Percentiles rank a stretch among this genome's conserved stretches.
Conservation (phyloP, 208 protist species). For the Zelonia costaricensis region DNA sequence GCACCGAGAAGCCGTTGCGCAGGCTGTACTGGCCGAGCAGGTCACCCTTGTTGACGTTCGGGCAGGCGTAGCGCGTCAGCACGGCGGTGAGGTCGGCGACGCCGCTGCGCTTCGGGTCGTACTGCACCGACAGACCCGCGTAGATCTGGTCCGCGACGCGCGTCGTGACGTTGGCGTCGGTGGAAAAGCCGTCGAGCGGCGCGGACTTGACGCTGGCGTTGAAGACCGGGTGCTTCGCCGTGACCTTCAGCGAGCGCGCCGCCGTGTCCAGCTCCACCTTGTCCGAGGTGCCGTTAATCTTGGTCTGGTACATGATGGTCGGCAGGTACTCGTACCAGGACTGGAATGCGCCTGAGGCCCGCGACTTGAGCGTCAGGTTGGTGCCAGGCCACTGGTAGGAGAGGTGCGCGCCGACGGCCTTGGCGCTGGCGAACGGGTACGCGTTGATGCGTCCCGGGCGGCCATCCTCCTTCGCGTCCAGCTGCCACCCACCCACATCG, state of each 20-base stretch:
- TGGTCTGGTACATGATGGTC: constrained; percentile 25
- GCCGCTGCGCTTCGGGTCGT: constrained; percentile 74
- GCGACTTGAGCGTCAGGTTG: constrained; percentile 17
- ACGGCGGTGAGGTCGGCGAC: constrained; percentile 50
- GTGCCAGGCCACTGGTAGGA: constrained; percentile 21
- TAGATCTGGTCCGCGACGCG: constrained; percentile 30
- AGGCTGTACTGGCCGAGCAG: constrained; percentile 58
- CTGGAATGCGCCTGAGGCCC: constrained; percentile 21
- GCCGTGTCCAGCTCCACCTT: constrained; percentile 24
- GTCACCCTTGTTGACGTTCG: constrained; percentile 48
- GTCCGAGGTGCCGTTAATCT: constrained; percentile 10
- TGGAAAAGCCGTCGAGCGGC: constrained; percentile 32
- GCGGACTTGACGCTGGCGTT: constrained; percentile 25
- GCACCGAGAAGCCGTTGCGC: constrained; percentile 37
- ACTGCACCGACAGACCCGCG: constrained; percentile 35
- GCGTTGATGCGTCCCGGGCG: constrained; percentile 19
- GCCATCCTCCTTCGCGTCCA: constrained; percentile 43
- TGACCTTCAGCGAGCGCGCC: constrained; percentile 25
- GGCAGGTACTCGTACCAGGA: constrained; percentile 47
- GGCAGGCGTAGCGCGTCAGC: constrained; percentile 36
- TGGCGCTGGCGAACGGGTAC: constrained; percentile 54
- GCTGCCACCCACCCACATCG: constrained; percentile 32
- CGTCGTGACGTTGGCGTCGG: constrained; percentile 46
- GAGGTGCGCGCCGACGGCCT: constrained; percentile 39
- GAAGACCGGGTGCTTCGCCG: constrained; percentile 38